Conservation (phyloP, 257 asterid genomes). For the Capsicum baccatum region DNA sequence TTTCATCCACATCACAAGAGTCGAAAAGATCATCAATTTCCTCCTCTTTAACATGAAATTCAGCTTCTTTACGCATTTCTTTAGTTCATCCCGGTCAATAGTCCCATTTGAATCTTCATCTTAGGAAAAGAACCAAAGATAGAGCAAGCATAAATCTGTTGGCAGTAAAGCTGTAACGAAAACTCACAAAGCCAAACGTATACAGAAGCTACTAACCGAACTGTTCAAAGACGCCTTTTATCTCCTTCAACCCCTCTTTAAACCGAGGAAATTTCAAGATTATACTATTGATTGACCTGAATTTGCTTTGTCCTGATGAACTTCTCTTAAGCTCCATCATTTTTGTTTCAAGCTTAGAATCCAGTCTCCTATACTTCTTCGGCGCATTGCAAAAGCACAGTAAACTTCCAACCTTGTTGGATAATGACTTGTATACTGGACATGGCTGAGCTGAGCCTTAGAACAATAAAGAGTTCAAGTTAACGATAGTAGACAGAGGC, state of each 20-base stretch:
- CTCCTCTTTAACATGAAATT: slow-evolving; percentile 43
- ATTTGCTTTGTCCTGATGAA: slow-evolving; percentile 33
- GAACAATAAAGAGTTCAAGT: background rate
- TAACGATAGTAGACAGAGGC: background rate
- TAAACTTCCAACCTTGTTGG: slow-evolving; percentile 36
- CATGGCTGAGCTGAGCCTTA: slow-evolving; percentile 36
- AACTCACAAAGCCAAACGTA: background rate
- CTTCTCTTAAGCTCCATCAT: slow-evolving; percentile 47
- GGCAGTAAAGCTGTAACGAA: background rate
- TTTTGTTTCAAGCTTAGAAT: slow-evolving; percentile 45
- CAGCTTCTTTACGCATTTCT: slow-evolving; percentile 47
- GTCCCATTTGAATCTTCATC: slow-evolving; percentile 57
- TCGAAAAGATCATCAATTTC: slow-evolving; percentile 51
- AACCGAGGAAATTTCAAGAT: slow-evolving; percentile 59
- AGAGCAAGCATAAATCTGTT: slow-evolving; percentile 1
- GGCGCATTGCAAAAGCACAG: slow-evolving; percentile 43
- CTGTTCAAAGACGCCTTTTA: slow-evolving; percentile 44
- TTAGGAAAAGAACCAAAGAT: slow-evolving; percentile 9
- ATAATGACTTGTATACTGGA: slow-evolving; percentile 37
- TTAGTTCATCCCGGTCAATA: slow-evolving; percentile 51
- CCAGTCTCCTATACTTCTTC: slow-evolving; percentile 45
- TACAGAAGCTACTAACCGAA: no score
- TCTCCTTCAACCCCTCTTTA: slow-evolving; percentile 51
- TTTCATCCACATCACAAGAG: slow-evolving; percentile 55
- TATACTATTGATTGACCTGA: slow-evolving; percentile 53